Evolutionary conservation across 2,329 filamentous ascomycete species (phyloP), one percentile per base, ranked within the genome.

Genomic region (Malbranchea zuffiana): DNA sequence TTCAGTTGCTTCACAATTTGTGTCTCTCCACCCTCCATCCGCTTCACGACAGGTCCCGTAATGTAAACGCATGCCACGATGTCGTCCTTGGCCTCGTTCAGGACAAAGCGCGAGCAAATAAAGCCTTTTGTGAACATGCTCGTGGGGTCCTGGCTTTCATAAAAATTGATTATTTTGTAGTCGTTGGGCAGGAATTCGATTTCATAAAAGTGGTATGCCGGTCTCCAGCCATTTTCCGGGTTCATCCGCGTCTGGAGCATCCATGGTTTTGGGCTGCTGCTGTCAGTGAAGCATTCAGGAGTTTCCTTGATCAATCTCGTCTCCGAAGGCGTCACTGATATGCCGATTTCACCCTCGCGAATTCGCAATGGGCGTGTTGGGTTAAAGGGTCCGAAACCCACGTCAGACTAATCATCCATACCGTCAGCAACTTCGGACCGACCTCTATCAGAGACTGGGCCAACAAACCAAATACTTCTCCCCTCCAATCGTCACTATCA

Each of bases 131-230:
- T 71, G 52, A 80, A 79, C 51, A 67, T 72, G 39, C 64, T 71
- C 19, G 54, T 52, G 15, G 60, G 55, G 38, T 57, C 61, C 29
- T 63, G 65, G 44, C 70, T 74, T 1, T 71, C 73, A 31, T 52
- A 70, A 47, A 63, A 72, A 53, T 73, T 80, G 62, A 79, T 65
- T 4, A 78, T 61, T 23, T 65, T 66, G 48, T 75, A 82, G 54
- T 82, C 78, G 28, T 61, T 55, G 3, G 66, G 68, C 21, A 74
- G 52, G 53, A 80, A 82, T 54, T 82, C 78, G 11, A 69, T 61
- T 42, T 80, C 74, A 2, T 69, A 68, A 53, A 85, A 86, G 43
- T 68, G 72, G 53, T 82, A 83, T 32, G 67, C 70, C 1, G 71
- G 61, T 15, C 67, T 61, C 74, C 78, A 86, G 2, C 63, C 61